Percentiles rank a stretch among this genome's conserved stretches.
These are phyloP conservation scores for Pseudoneurospora amorphoporcata DNA, from an alignment of 495 filamentous ascomycete genomes.

Conservation along the genomic window DNA sequence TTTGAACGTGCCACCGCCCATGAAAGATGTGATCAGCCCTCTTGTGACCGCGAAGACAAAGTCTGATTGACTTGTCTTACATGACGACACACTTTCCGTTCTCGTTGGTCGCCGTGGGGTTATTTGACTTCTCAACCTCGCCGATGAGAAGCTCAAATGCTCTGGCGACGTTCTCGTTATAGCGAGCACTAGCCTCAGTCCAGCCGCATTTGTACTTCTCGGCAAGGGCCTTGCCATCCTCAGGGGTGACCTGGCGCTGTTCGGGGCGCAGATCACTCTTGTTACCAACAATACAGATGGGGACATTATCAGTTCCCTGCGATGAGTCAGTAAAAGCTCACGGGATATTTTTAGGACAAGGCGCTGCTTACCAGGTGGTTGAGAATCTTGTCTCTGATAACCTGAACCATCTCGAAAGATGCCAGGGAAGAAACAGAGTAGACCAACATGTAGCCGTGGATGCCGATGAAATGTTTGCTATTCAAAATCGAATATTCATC, in stretches of 20 bases:
- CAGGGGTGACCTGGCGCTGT: conserved; percentile 79
- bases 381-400: conserved; percentile 93
- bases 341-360: neutral
- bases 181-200: conserved; percentile 88
- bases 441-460: conserved; percentile 97
- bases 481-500: conserved; percentile 98
- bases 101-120: conserved; percentile 71
- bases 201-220: conserved; percentile 86
- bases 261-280: conserved; percentile 90
- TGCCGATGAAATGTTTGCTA: conserved; percentile 98
- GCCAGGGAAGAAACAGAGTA: conserved; percentile 89
- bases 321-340: neutral
- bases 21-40: neutral
- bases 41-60: neutral
- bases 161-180: conserved; percentile 85
- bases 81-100: conserved; percentile 76
- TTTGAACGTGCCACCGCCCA: neutral
- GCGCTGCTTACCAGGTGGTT: conserved; percentile 70
- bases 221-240: conserved; percentile 70
- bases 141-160: conserved; percentile 93
- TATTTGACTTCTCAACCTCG: conserved; percentile 90
- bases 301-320: conserved; percentile 85
- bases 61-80: conserved; percentile 33
- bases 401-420: conserved; percentile 92
- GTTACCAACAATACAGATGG: conserved; percentile 91